Conservation (phyloP, 179 eudicot genomes). For the Beta macrorhiza region DNA sequence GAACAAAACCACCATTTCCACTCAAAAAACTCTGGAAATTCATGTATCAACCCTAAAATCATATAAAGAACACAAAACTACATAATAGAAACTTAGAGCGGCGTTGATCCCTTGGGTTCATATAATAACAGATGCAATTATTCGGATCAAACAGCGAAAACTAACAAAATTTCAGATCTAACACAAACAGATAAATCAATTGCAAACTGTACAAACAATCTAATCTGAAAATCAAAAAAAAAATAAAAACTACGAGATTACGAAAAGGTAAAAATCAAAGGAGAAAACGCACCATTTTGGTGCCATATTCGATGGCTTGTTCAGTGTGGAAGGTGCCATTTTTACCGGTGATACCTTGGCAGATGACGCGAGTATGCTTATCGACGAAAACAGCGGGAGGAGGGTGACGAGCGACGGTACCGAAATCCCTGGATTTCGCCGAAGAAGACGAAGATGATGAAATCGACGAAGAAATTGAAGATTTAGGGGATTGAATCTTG, state of each 20-base stretch:
- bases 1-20: not conserved
- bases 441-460: not conserved
- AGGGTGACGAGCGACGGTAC: constrained; percentile 36
- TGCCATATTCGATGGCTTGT: constrained; percentile 97
- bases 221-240: not conserved
- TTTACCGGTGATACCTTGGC: constrained; percentile 97
- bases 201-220: not conserved
- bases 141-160: not conserved
- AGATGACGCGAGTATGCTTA: constrained; percentile 87
- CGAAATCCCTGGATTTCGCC: constrained; percentile 41
- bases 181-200: not conserved
- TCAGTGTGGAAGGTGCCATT: constrained; percentile 98
- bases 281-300: constrained; percentile 63
- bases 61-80: not conserved
- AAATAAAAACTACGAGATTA: no score
- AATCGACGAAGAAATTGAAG: constrained; percentile 12
- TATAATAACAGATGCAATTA: not conserved
- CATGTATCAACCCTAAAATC: not conserved
- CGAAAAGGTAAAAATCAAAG: no score
- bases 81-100: not conserved
- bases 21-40: not conserved
- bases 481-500: constrained; percentile 28
- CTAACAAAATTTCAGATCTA: constrained; percentile 1
- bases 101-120: not conserved
- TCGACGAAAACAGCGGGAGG: constrained; percentile 90